These are phyloP conservation scores for Lepiota venenata DNA, from an alignment of 768 basidiomycete genomes.

Conservation along the genomic window DNA sequence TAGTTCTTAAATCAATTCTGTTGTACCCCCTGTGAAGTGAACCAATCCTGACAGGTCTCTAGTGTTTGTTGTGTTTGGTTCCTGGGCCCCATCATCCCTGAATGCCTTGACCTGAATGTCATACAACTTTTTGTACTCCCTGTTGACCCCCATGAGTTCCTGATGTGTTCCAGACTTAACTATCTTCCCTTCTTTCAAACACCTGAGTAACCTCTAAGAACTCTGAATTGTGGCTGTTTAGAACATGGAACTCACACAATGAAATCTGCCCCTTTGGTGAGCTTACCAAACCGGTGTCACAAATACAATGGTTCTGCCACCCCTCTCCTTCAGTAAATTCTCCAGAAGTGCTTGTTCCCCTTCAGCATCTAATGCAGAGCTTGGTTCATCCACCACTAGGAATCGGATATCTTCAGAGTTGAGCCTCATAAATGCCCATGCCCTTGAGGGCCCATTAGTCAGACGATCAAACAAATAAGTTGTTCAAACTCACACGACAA, in stretches of 20 bases:
- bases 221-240: neutral
- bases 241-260: constrained; percentile 41
- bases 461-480: neutral
- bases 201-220: constrained; percentile 22
- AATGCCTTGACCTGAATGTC: too few species aligned
- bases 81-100: too few species aligned
- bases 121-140: too few species aligned
- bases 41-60: too few species aligned
- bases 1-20: too few species aligned
- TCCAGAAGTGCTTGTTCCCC: too few species aligned
- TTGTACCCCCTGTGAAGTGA: too few species aligned
- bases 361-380: too few species aligned
- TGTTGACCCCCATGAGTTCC: constrained; percentile 29
- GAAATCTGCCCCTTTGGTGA: constrained; percentile 46
- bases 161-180: constrained; percentile 39
- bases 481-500: constrained; percentile 42
- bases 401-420: constrained; percentile 38
- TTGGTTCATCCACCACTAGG: too few species aligned
- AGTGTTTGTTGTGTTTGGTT: too few species aligned
- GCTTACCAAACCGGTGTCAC: constrained; percentile 52
- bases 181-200: constrained; percentile 40
- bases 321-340: too few species aligned
- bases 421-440: constrained; percentile 43
- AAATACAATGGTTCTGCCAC: constrained; percentile 52
- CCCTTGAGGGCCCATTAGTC: constrained; percentile 21